Evolutionary conservation across 352 stramenopile species (phyloP).

Genomic region (Globisporangium perplexum): DNA sequence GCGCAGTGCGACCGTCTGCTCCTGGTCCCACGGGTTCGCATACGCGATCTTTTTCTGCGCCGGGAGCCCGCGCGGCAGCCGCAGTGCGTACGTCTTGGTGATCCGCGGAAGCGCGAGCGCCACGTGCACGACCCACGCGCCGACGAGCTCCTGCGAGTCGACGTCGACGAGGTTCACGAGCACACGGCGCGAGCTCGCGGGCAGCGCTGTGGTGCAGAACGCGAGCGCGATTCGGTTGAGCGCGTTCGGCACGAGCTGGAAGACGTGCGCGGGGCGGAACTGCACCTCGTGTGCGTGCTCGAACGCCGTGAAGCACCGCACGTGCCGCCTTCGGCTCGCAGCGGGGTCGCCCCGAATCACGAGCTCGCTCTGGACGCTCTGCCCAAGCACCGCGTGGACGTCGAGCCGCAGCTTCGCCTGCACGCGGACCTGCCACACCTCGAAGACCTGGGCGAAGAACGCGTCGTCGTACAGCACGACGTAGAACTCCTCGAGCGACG

Average conservation of each 20-base stretch:
- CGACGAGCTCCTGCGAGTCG: constrained; percentile 86
- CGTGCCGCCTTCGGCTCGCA: constrained; percentile 10
- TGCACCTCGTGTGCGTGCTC: constrained; percentile 32
- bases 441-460: constrained; percentile 70
- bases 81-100: constrained; percentile 91
- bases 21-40: constrained; percentile 88
- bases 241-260: constrained; percentile 84
- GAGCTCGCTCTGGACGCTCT: constrained; percentile 81
- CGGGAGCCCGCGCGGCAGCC: constrained; percentile 41
- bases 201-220: constrained; percentile 58
- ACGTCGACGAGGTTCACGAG: constrained; percentile 88
- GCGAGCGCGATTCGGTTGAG: constrained; percentile 88
- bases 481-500: constrained; percentile 87
- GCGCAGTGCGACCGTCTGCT: constrained; percentile 76
- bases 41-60: constrained; percentile 93
- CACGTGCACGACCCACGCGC: constrained; percentile 83
- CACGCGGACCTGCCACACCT: constrained; percentile 82
- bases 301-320: constrained; percentile 50
- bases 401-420: constrained; percentile 80
- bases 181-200: constrained; percentile 26
- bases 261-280: constrained; percentile 79
- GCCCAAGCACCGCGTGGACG: constrained; percentile 81
- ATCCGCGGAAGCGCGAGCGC: constrained; percentile 70
- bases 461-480: constrained; percentile 87
- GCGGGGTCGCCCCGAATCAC: constrained; percentile 80